Conservation (phyloP, 1,284 basidiomycete species). For the Cryptococcus amylolentus region DNA sequence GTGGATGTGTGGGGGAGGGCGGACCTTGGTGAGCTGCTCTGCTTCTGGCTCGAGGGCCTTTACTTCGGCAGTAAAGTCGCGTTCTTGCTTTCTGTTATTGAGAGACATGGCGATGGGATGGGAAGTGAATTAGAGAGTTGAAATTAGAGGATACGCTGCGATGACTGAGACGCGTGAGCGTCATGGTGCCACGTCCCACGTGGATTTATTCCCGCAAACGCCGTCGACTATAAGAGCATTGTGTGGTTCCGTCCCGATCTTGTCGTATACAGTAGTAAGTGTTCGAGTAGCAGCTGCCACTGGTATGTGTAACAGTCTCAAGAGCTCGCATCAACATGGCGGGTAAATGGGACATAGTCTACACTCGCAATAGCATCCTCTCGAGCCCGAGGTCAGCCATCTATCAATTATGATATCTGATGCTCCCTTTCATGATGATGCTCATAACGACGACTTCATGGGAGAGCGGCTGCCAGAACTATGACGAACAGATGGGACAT, state of each 20-base stretch:
- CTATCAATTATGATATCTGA: no score
- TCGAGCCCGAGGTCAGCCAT: no score
- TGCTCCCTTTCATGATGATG: no score
- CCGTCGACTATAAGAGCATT: not conserved
- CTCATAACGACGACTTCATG: no score
- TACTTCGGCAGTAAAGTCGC: slow-evolving; percentile 56
- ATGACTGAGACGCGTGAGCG: slow-evolving; percentile 12
- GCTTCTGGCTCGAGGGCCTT: slow-evolving; percentile 52
- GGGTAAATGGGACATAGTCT: no score
- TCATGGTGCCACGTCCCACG: slow-evolving; percentile 3
- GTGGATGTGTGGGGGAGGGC: slow-evolving; percentile 3
- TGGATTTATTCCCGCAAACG: not conserved
- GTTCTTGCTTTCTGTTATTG: slow-evolving; percentile 54
- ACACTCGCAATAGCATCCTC: no score
- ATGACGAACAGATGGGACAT: not conserved
- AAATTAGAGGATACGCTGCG: not conserved
- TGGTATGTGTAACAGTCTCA: no score
- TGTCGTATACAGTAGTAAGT: no score
- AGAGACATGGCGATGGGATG: slow-evolving; percentile 30
- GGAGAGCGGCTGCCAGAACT: no score
- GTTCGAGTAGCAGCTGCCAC: no score
- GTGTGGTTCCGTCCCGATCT: not conserved
- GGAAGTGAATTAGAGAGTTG: not conserved
- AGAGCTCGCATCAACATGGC: no score
- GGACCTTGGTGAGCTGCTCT: slow-evolving; percentile 51